A percentile compares a stretch with the other conserved stretches of the same genome.
These are phyloP conservation scores for Dothiorella sarmentorum DNA, from an alignment of 2,329 filamentous ascomycete species.

Conservation along the genomic window DNA sequence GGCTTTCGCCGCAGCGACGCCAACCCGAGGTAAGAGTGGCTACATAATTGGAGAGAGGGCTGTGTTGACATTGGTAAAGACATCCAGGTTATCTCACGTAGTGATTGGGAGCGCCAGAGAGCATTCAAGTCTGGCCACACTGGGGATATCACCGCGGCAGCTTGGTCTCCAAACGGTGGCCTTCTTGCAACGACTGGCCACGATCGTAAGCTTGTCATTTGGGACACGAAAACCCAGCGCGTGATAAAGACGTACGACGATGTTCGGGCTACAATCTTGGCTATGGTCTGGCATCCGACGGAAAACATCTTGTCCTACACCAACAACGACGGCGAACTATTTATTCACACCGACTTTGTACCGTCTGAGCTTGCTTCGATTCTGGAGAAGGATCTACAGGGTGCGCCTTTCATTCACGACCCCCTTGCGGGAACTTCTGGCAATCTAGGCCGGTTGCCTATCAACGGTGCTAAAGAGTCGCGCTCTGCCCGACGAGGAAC, in stretches of 20 bases:
- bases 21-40: constrained; percentile 53
- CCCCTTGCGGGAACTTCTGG: constrained; percentile 66
- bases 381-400: constrained; percentile 58
- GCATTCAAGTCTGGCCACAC: constrained; percentile 75
- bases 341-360: constrained; percentile 73
- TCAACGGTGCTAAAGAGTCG: constrained; percentile 55
- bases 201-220: constrained; percentile 66
- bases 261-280: constrained; percentile 67
- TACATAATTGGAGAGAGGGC: background rate
- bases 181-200: constrained; percentile 66
- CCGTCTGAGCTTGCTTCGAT: constrained; percentile 48
- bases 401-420: constrained; percentile 83
- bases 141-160: constrained; percentile 78
- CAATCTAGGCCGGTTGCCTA: constrained; percentile 53
- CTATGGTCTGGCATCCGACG: constrained; percentile 84
- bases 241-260: constrained; percentile 76
- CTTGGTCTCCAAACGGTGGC: constrained; percentile 94
- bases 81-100: constrained; percentile 81
- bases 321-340: constrained; percentile 87
- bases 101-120: constrained; percentile 84
- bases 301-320: constrained; percentile 90
- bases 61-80: constrained; percentile 42
- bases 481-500: constrained; percentile 58
- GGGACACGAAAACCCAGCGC: constrained; percentile 86
- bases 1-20: constrained; percentile 81